Evolutionary conservation across 2,329 filamentous ascomycete genomes (phyloP).

Genomic region (Cytospora chrysosperma): DNA sequence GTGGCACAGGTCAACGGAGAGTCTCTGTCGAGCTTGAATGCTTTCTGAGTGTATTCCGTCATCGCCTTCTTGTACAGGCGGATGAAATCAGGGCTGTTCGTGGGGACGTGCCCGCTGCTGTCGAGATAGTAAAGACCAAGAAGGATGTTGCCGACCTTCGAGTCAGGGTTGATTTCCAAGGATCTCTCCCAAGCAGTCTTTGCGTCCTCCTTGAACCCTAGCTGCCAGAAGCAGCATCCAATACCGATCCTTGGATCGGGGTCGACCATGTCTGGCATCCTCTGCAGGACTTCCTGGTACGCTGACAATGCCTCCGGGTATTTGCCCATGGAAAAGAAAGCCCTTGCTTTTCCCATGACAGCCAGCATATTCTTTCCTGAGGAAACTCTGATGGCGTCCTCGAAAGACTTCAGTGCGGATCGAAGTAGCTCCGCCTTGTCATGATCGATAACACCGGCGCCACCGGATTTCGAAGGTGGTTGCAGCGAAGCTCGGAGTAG

Average conservation of each 20-base stretch:
- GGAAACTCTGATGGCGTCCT: slow-evolving; percentile 85
- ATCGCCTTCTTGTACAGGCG: slow-evolving; percentile 89
- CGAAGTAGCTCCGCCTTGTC: slow-evolving; percentile 79
- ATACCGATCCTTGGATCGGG: slow-evolving; percentile 96
- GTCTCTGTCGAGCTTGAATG: slow-evolving; percentile 91
- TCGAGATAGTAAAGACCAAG: slow-evolving; percentile 89
- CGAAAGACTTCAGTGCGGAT: slow-evolving; percentile 87
- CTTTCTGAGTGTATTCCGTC: slow-evolving; percentile 89
- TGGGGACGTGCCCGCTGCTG: slow-evolving; percentile 76
- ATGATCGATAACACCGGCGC: slow-evolving; percentile 63
- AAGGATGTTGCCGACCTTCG: slow-evolving; percentile 86
- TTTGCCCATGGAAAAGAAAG: slow-evolving; percentile 81
- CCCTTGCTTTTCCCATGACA: slow-evolving; percentile 82
- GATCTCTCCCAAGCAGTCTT: slow-evolving; percentile 87
- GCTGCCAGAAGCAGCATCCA: slow-evolving; percentile 94
- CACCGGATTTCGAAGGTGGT: slow-evolving; percentile 66
- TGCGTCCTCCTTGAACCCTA: slow-evolving; percentile 91
- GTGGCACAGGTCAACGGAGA: slow-evolving; percentile 86
- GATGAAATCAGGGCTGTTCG: slow-evolving; percentile 81
- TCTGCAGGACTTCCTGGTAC: slow-evolving; percentile 84
- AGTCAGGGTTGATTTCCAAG: slow-evolving; percentile 76
- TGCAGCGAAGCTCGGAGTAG: slow-evolving; percentile 85
- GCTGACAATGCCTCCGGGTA: slow-evolving; percentile 78
- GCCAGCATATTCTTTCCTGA: slow-evolving; percentile 89
- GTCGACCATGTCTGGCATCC: slow-evolving; percentile 83